Percentiles rank a stretch among this genome's conserved stretches.
These are phyloP conservation scores for Penicillium sp. DNA, from an alignment of 2,329 filamentous ascomycete genomes.

Conservation along the genomic window DNA sequence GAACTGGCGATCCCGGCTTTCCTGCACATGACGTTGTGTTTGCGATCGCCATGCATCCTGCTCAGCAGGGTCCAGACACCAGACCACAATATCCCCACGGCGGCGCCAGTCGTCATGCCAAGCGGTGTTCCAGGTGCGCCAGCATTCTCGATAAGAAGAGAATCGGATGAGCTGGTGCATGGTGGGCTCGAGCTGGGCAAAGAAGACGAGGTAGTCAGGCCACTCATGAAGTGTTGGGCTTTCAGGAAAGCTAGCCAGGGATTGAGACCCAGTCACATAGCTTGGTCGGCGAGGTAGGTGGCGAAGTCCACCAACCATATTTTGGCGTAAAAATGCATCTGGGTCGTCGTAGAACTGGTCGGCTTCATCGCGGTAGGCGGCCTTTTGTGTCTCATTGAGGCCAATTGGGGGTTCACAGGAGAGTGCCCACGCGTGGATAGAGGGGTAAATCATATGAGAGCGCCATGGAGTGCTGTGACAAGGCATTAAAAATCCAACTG, in stretches of 20 bases:
- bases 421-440: slow-evolving; percentile 77
- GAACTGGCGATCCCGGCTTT: slow-evolving; percentile 34
- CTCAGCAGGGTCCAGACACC: slow-evolving; percentile 48
- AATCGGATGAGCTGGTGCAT: slow-evolving; percentile 45
- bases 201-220: slow-evolving; percentile 56
- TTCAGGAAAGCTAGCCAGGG: not conserved
- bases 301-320: slow-evolving; percentile 48
- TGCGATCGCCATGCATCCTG: slow-evolving; percentile 38
- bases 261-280: slow-evolving; percentile 21
- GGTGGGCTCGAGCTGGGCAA: slow-evolving; percentile 57
- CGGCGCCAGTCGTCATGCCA: slow-evolving; percentile 65
- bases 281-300: slow-evolving; percentile 35
- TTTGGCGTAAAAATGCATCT: slow-evolving; percentile 56
- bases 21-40: slow-evolving; percentile 22
- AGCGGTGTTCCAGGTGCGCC: slow-evolving; percentile 61
- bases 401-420: slow-evolving; percentile 86
- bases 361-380: slow-evolving; percentile 79
- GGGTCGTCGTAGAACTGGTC: slow-evolving; percentile 81
- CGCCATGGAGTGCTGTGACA: slow-evolving; percentile 97
- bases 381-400: slow-evolving; percentile 61
- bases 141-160: slow-evolving; percentile 59
- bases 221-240: slow-evolving; percentile 34
- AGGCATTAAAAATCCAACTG: slow-evolving; percentile 82
- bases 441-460: slow-evolving; percentile 75
- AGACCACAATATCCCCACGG: slow-evolving; percentile 63